These are phyloP conservation scores for Fusarium cicatricum DNA, from an alignment of 2,329 filamentous ascomycete species.

Conservation along the genomic window DNA sequence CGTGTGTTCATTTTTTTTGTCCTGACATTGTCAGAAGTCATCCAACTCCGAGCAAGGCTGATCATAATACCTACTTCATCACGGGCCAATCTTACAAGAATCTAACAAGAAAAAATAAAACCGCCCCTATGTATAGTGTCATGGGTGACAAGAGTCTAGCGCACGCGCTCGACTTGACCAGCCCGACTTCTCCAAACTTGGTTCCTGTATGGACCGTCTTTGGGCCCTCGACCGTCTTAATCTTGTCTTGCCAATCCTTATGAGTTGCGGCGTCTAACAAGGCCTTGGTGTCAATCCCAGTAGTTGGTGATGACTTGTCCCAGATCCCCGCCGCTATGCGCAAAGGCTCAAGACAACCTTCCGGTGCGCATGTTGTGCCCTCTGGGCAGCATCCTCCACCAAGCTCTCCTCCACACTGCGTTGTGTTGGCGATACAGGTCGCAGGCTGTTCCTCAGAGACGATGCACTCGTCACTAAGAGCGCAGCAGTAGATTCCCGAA, in stretches of 20 bases:
- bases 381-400: slow-evolving; percentile 24
- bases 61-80: neutral
- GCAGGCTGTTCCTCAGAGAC: slow-evolving; percentile 10
- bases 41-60: neutral
- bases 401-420: slow-evolving; percentile 15
- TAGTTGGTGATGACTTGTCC: neutral
- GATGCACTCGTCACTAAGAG: slow-evolving; percentile 16
- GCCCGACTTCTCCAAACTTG: slow-evolving; percentile 30
- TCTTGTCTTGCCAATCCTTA: neutral
- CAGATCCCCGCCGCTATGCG: neutral
- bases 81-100: neutral
- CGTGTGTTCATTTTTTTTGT: neutral
- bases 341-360: slow-evolving; percentile 35
- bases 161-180: slow-evolving; percentile 11
- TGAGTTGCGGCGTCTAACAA: neutral
- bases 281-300: neutral
- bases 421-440: slow-evolving; percentile 18
- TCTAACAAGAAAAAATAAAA: neutral
- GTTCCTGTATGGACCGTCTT: slow-evolving; percentile 9
- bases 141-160: neutral
- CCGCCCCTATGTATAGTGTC: neutral
- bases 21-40: neutral
- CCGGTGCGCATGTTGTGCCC: slow-evolving; percentile 21
- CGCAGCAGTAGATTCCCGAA: slow-evolving; percentile 26
- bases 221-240: neutral